Evolutionary conservation across 495 filamentous ascomycete species (phyloP).

Genomic region (Tuber umbilicatum): DNA sequence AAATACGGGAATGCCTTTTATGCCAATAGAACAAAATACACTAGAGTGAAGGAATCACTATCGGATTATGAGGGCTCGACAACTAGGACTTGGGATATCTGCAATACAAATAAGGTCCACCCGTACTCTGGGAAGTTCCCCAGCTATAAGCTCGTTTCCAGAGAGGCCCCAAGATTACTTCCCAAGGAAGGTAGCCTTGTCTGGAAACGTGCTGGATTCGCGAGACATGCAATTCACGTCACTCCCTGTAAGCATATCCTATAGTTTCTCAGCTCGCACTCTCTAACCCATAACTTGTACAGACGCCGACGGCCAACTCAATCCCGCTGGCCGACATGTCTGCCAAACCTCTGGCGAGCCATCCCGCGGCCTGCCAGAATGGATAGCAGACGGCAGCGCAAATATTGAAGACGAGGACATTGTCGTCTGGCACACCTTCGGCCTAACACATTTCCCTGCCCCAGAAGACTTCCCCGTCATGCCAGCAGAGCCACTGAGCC

Average conservation of each 20-base stretch:
- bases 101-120: slow-evolving; percentile 76
- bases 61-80: slow-evolving; percentile 77
- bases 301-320: slow-evolving; percentile 81
- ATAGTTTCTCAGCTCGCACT: slow-evolving; percentile 5
- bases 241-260: slow-evolving; percentile 66
- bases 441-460: slow-evolving; percentile 82
- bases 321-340: slow-evolving; percentile 88
- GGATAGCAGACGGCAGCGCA: slow-evolving; percentile 68
- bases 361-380: slow-evolving; percentile 68
- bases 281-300: slow-evolving; percentile 5
- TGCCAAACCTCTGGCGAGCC: slow-evolving; percentile 87
- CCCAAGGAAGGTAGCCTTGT: slow-evolving; percentile 78
- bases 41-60: slow-evolving; percentile 62
- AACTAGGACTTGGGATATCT: slow-evolving; percentile 84
- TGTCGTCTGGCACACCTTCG: slow-evolving; percentile 96
- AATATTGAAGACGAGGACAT: slow-evolving; percentile 78
- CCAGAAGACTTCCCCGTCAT: slow-evolving; percentile 95
- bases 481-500: slow-evolving; percentile 83
- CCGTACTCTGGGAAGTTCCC: slow-evolving; percentile 78
- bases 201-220: slow-evolving; percentile 92
- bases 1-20: slow-evolving; percentile 92
- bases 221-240: slow-evolving; percentile 82
- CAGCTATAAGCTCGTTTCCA: slow-evolving; percentile 85
- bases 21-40: slow-evolving; percentile 77
- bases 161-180: slow-evolving; percentile 72